Evolutionary conservation across 169 alveolate genomes (phyloP).

Genomic region (Plasmodium relictum): DNA sequence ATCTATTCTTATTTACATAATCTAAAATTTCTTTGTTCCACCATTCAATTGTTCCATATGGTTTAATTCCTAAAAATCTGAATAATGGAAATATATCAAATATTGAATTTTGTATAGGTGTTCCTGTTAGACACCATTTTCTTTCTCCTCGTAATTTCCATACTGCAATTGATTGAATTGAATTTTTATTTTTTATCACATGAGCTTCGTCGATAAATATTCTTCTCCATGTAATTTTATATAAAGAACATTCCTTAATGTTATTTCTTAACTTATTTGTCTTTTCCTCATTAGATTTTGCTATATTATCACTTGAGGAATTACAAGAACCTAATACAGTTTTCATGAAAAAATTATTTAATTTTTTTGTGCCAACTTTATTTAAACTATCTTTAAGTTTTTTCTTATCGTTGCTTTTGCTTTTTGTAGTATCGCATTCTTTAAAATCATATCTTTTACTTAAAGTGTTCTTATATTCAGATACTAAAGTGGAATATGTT

Average conservation of each 20-base stretch:
- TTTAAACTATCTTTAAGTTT: background rate
- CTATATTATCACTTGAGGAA: background rate
- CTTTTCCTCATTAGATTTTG: conserved; percentile 6
- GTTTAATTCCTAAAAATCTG: conserved; percentile 90
- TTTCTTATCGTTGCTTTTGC: background rate
- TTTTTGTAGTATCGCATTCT: background rate
- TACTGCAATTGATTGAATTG: conserved; percentile 86
- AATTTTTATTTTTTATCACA: conserved; percentile 88
- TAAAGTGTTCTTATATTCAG: conserved; percentile 80
- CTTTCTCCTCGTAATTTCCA: conserved; percentile 89
- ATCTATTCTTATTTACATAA: conserved; percentile 77
- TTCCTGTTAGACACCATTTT: conserved; percentile 94
- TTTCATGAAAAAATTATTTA: conserved; percentile 49
- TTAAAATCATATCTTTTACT: conserved; percentile 5
- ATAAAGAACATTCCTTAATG: conserved; percentile 77
- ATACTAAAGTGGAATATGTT: conserved; percentile 88
- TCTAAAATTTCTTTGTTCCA: conserved; percentile 86
- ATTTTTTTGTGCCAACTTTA: background rate
- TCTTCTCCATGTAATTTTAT: conserved; percentile 88
- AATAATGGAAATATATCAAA: conserved; percentile 92
- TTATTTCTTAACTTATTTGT: background rate
- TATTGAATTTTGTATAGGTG: conserved; percentile 94
- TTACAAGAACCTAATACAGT: conserved; percentile 1
- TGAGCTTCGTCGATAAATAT: conserved; percentile 95
- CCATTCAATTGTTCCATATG: conserved; percentile 88